These are phyloP conservation scores for Coemansia sp. DNA, from an alignment of 192 early-diverging fungal species.

Conservation along the genomic window DNA sequence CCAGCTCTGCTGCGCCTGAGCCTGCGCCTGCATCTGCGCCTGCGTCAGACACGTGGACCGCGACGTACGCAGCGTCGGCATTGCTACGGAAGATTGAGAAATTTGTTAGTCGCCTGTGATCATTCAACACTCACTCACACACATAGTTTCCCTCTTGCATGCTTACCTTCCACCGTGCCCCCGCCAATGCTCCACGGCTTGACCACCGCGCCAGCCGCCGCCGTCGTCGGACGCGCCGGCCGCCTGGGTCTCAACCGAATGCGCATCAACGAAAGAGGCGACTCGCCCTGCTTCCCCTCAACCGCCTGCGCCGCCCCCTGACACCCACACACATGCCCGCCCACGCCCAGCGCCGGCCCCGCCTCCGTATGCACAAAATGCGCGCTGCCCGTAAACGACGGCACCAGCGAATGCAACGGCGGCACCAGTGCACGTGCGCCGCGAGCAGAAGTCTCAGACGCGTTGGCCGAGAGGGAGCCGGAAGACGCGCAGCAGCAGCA, in stretches of 20 bases:
- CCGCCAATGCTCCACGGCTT: not conserved
- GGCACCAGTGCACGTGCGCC: not conserved
- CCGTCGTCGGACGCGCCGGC: not conserved
- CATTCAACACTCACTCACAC: no score
- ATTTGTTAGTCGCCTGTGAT: no score
- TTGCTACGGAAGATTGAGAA: no score
- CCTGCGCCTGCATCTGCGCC: not conserved
- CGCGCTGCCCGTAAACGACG: constrained; percentile 11
- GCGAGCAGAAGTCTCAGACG: not conserved
- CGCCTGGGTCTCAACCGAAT: constrained; percentile 29
- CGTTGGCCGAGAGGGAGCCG: no score
- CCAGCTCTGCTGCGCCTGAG: no score
- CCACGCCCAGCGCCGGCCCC: constrained; percentile 32
- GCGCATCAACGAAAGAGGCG: constrained; percentile 27
- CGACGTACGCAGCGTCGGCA: no score
- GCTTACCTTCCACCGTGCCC: constrained; percentile 3
- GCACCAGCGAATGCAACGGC: constrained; percentile 10
- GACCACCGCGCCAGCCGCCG: no score
- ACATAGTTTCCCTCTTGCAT: no score
- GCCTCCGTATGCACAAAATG: constrained; percentile 47
- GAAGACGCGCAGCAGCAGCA: constrained; percentile 18
- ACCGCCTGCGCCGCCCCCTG: not conserved
- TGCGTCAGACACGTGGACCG: no score
- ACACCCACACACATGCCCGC: not conserved
- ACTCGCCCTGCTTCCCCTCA: constrained; percentile 7